Evolutionary conservation across 768 basidiomycete genomes (phyloP), one percentile per base, ranked within the genome.

Genomic region (Pulveroboletus sp.): DNA sequence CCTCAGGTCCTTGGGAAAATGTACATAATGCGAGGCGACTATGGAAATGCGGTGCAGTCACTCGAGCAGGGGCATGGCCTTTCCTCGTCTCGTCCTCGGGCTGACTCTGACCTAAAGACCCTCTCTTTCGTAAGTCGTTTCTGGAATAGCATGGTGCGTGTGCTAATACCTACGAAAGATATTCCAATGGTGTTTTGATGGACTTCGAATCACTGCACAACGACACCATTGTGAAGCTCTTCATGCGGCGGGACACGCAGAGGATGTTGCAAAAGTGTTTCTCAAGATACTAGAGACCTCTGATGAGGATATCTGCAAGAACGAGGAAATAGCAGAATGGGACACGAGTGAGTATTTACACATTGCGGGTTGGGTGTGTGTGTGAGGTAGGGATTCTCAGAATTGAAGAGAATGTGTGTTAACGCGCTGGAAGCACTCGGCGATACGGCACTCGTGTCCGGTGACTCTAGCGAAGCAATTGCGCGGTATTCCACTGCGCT

Each of bases 141-240:
- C 16, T 20, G 20, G 17, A 0, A 6, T n/a, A n/a, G 2, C 1
- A 9, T n/a, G 9, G 10, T 32, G 4, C 12, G 11, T 40, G 2
- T 16, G 11, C n/a, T 43, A 5, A 44, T n/a, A 16, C 12, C 7
- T 14, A 7, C 3, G 19, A 27, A 23, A 52, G 51, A 42, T 56
- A 46, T 56, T 46, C 7, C 43, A 35, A 31, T 49, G 54, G 50
- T 23, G 1, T 7, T 55, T 55, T 8, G 47, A 52, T 1, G 34
- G n/a, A 9, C 40, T 51, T 37, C 27, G 1, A 0, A 21, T 52
- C 9, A 47, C 16, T 2, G 42, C 5, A 5, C n/a, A 40, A 6
- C 39, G 12, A 4, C 2, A 2, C 23, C n/a, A n/a, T n/a, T n/a
- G n/a, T n/a, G n/a, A n/a, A n/a, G n/a, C n/a, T n/a, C n/a, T n/a